Evolutionary conservation across 1,284 basidiomycete species (phyloP), one percentile per base, ranked within the genome.

Genomic region (Ustilago bromivora): DNA sequence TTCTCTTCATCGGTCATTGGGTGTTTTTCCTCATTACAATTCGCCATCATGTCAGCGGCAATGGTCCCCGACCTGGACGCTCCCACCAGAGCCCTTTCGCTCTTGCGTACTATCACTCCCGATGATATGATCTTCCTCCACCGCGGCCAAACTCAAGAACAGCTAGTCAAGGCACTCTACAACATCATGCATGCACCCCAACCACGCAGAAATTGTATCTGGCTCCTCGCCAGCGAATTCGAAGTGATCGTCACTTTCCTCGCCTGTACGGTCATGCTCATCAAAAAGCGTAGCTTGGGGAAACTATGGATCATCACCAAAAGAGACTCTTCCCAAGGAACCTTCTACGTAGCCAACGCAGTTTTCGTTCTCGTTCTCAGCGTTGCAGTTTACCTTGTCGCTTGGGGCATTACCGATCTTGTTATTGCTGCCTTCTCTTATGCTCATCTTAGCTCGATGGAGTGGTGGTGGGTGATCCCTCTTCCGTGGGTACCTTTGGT

Each of bases 401-500:
- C 57, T 0, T 76, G 63, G 63, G 53, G 41, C 6, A n/a, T 51
- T 7, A 13, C 19, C 8, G 59, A 61, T 10, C 17, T 66, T 13
- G 35, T 34, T 7, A 28, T 59, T 2, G 35, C 40, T 3, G 28
- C 13, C 3, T 56, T 61, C n/a, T 51, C 55, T 6, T 66, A 40
- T 38, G 34, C 47, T 9, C 19, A 51, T 8, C 10, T 28, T 0
- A 32, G 52, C 5, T 12, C 32, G 7, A 34, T 69, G 19, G 41
- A 60, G n/a, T 71, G 64, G 64, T 57, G 47, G 53, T 76, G 73
- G 67, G 17, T 71, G 15, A 46, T 67, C n/a, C 73, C 73, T n/a
- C 31, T 63, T 9, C 73, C 73, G 6, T 76, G 67, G 65, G 15
- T 54, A 38, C 61, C 71, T 4, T 34, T 72, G 3, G 57, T 61